Evolutionary conservation across 2,329 filamentous ascomycete species (phyloP), one percentile per base, ranked within the genome.

Genomic region (Alternaria angustiovoidea): DNA sequence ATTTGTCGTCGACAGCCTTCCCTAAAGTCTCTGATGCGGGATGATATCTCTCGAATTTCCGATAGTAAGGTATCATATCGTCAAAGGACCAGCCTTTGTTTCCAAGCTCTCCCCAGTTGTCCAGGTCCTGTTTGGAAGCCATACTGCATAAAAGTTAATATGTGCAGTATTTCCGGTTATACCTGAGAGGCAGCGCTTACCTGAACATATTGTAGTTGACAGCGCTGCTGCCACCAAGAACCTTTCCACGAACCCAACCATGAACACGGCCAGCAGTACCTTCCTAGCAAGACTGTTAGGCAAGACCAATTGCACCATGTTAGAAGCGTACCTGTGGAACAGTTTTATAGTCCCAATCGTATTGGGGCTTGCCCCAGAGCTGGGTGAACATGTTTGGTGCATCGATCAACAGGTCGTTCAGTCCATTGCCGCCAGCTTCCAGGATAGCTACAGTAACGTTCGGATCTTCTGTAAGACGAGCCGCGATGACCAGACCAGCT

Each of bases 41-140:
- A 30, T 73, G 69, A 20, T 77, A 75, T 2, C 68, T 79, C 55
- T 80, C 72, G 14, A 70, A 74, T 56, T 79, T 81, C 26, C 68
- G 68, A 47, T 76, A 76, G 59, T 80, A 81, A 1, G 73, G 75
- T 4, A 66, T 55, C 7, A 80, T 49, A 1, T 69, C 63, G 14
- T 77, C 66, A 67, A 75, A 80, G 18, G 66, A 70, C 79, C 78
- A 81, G 7, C 75, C 75, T 11, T 68, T 58, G 51, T 80, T 81
- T 4, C 79, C 79, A 16, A 79, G 61, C 57, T 75, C 66, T n/a
- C 57, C 75, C 80, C 80, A 82, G 3, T 79, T 77, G 62, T 82
- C 72, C 11, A 75, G 52, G 34, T 74, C 72, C 46, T 73, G 68
- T 28, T 63, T 51, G 1, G 73, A 75, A 5, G 69, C 70, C 70